These are phyloP conservation scores for Podospora pseudoanserina DNA, from an alignment of 495 filamentous ascomycete genomes.

Conservation along the genomic window DNA sequence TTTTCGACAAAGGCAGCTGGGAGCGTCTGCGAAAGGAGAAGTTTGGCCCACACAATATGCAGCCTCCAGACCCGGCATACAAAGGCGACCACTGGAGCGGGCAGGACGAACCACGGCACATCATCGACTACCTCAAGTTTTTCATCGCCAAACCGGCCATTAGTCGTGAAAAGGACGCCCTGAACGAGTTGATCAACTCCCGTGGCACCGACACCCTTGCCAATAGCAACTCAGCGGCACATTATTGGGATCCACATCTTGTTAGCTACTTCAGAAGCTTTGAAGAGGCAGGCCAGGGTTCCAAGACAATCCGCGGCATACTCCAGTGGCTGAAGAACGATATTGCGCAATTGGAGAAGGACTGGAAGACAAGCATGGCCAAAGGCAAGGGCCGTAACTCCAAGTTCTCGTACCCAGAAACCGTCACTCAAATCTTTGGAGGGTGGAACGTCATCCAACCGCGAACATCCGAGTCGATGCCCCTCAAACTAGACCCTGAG, in stretches of 20 bases:
- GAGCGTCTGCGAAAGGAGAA: constrained; percentile 44
- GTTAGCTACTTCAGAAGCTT: constrained; percentile 40
- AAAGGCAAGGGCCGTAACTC: constrained; percentile 18
- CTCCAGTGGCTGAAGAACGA: constrained; percentile 35
- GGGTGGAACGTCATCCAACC: constrained; percentile 45
- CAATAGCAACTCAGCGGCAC: constrained; percentile 1
- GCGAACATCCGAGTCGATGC: constrained; percentile 9
- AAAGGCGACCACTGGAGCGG: constrained; percentile 34
- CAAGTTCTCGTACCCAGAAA: constrained; percentile 31
- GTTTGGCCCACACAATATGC: constrained; percentile 27
- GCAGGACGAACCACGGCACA: constrained; percentile 46
- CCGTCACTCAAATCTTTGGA: constrained; percentile 42
- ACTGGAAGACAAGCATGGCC: constrained; percentile 30
- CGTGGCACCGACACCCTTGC: constrained; percentile 17
- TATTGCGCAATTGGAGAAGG: constrained; percentile 28
- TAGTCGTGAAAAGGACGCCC: constrained; percentile 46
- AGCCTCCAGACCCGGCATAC: constrained; percentile 42
- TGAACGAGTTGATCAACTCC: constrained; percentile 36
- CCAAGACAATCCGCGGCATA: constrained; percentile 29
- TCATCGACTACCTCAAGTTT: constrained; percentile 75
- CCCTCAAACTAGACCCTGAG: constrained; percentile 29
- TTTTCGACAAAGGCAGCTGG: constrained; percentile 60
- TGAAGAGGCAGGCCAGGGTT: constrained; percentile 20
- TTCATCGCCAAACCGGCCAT: constrained; percentile 52
- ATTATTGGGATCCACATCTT: constrained; percentile 50